Conservation (phyloP, 1,284 basidiomycete genomes). For the Trichosporon inkin region DNA sequence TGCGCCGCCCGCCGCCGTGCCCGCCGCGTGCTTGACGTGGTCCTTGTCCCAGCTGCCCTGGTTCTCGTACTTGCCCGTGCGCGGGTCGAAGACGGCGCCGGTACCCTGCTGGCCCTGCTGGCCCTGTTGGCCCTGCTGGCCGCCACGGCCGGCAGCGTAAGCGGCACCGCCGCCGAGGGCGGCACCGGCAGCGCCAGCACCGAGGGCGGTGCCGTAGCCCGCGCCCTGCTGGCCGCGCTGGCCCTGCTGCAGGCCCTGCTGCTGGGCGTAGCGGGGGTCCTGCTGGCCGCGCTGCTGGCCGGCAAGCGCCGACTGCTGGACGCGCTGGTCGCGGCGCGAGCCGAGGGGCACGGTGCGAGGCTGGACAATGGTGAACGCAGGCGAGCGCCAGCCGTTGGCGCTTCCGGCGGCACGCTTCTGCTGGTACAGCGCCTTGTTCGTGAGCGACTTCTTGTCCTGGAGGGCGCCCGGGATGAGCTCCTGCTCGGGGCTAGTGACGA, state of each 20-base stretch:
- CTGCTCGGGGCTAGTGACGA: slow-evolving; percentile 19
- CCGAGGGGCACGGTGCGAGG: background rate
- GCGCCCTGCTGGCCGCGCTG: background rate
- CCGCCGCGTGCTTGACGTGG: slow-evolving; percentile 7
- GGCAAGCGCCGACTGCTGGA: background rate
- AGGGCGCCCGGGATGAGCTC: slow-evolving; percentile 37
- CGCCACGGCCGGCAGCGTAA: background rate
- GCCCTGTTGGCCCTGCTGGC: no score
- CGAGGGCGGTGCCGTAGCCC: background rate
- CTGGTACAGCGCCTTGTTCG: slow-evolving; percentile 21
- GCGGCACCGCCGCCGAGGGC: background rate
- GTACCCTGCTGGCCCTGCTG: slow-evolving; percentile 1
- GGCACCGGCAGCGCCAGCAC: background rate
- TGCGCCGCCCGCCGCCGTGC: slow-evolving; percentile 1
- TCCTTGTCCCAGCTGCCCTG: slow-evolving; percentile 5
- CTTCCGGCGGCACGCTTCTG: slow-evolving; percentile 1
- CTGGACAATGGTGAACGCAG: slow-evolving; percentile 38
- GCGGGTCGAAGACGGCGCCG: slow-evolving; percentile 4
- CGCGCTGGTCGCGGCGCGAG: background rate
- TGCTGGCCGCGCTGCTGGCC: background rate
- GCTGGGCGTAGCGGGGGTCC: slow-evolving; percentile 5
- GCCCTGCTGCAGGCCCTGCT: background rate
- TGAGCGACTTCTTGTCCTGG: slow-evolving; percentile 30
- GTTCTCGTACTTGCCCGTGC: slow-evolving; percentile 8
- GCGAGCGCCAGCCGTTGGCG: slow-evolving; percentile 39